Base-by-base conservation (phyloP, 2,329 filamentous ascomycete genomes). In the Cyphellophora attinorum region DNA sequence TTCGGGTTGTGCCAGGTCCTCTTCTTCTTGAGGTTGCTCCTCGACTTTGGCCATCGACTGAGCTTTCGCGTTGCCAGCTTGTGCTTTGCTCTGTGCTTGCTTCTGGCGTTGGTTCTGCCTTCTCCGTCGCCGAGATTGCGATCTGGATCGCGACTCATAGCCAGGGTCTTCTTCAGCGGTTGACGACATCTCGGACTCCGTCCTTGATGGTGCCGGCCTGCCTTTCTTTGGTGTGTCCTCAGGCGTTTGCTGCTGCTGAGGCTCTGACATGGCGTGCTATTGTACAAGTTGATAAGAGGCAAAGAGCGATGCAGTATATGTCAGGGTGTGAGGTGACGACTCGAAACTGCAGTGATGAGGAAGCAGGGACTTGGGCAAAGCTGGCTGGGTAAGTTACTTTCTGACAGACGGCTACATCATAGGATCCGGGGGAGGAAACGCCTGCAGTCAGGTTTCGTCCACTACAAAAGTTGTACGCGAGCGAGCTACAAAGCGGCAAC, bases 111-210 rank as follows among this genome's bases (percentile, higher is more conserved):
- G 47, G 19, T 49, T 49, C 28, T 49, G 47, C 37, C 47, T 37
- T 31, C 47, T 37, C 11, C 47, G 36, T 14, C 46, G 40, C 29
- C 46, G 38, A n/a, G 47, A 50, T 27, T 47, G 44, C 14, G 47
- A 50, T 29, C 47, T 34, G 19, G 47, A 50, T 12, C 46, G 45
- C n/a, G 47, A 50, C 29, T 49, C 43, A 33, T 50, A 50, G 25
- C 47, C 47, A 29, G 40, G 47, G 31, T 50, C 42, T 27, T 40
- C 41, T 4, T 29, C 42, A 15, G 31, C 19, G 25, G 37, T 39
- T 11, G 31, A 35, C 23, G 44, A 47, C 10, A 41, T 21, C 11
- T 50, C 44, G 15, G 45, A 48, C 12, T 45, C 37, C 33, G 34
- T 41, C 27, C 45, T 35, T 12, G 42, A 29, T n/a, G 39, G 37